phyloP scores from a whole-genome alignment of 257 asterid species.

The Fraxinus cuspidata region DNA sequence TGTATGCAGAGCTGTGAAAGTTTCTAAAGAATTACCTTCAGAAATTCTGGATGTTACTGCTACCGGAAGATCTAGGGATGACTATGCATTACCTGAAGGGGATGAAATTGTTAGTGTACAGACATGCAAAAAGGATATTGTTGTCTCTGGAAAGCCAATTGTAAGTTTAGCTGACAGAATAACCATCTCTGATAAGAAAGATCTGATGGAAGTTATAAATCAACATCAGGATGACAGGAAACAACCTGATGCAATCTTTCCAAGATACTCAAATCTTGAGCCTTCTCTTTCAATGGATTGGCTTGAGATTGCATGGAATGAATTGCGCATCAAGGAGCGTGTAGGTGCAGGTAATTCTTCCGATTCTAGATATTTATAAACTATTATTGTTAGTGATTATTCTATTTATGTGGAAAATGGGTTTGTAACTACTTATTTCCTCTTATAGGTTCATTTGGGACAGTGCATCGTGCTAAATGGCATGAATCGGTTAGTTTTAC shows the following conservation, averaged over 20 bases:
- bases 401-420: slow-evolving; percentile 9
- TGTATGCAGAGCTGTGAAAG: slow-evolving; percentile 26
- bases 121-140: slow-evolving; percentile 52
- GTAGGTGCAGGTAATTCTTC: slow-evolving; percentile 77
- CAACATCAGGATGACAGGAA: slow-evolving; percentile 38
- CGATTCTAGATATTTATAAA: slow-evolving; percentile 5
- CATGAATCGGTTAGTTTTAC: slow-evolving; percentile 83
- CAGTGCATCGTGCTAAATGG: slow-evolving; percentile 99
- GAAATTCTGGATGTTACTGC: slow-evolving; percentile 39
- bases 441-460: slow-evolving; percentile 88
- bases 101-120: slow-evolving; percentile 46
- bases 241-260: slow-evolving; percentile 41
- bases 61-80: slow-evolving; percentile 24
- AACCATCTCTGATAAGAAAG: slow-evolving; percentile 42
- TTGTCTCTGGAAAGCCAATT: slow-evolving; percentile 46
- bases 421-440: slow-evolving; percentile 15
- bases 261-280: slow-evolving; percentile 71
- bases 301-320: slow-evolving; percentile 99
- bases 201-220: slow-evolving; percentile 39
- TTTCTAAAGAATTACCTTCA: slow-evolving; percentile 18
- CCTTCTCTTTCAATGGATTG: slow-evolving; percentile 97
- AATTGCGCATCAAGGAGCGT: slow-evolving; percentile 83
- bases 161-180: slow-evolving; percentile 40
- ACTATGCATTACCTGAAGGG: slow-evolving; percentile 38
- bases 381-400: slow-evolving; percentile 7